Conservation (phyloP, 345 rosid genomes). For the Arabidopsis thaliana region DNA sequence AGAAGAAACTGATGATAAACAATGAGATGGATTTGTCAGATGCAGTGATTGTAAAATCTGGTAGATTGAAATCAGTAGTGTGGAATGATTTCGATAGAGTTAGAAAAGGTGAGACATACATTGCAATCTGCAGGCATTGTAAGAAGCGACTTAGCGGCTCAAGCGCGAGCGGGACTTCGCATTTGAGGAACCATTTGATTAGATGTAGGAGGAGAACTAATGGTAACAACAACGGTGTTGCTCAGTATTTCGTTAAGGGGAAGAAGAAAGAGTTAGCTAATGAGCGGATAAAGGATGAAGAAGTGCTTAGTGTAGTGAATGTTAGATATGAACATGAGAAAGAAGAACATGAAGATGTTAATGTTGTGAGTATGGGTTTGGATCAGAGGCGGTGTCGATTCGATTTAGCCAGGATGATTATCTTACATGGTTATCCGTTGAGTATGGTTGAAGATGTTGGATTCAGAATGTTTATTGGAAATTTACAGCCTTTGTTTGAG, state of each 20-base stretch:
- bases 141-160: slow-evolving; percentile 82
- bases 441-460: slow-evolving; percentile 81
- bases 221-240: slow-evolving; percentile 36
- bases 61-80: slow-evolving; percentile 79
- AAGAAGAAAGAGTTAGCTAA: slow-evolving; percentile 62
- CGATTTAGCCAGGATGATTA: slow-evolving; percentile 84
- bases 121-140: slow-evolving; percentile 86
- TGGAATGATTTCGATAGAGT: slow-evolving; percentile 91
- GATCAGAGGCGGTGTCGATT: slow-evolving; percentile 77
- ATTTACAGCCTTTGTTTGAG: slow-evolving; percentile 75
- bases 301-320: slow-evolving; percentile 51
- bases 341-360: slow-evolving; percentile 40
- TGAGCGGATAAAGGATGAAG: slow-evolving; percentile 62
- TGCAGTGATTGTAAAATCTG: slow-evolving; percentile 72
- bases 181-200: slow-evolving; percentile 78
- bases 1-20: slow-evolving; percentile 36
- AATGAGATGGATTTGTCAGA: slow-evolving; percentile 76
- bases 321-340: slow-evolving; percentile 62
- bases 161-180: slow-evolving; percentile 85
- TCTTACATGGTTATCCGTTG: slow-evolving; percentile 74
- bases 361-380: slow-evolving; percentile 39
- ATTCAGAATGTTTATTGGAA: slow-evolving; percentile 69
- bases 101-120: slow-evolving; percentile 66
- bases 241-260: slow-evolving; percentile 50
- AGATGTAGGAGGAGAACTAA: slow-evolving; percentile 64